phyloP scores from a whole-genome alignment of 495 filamentous ascomycete species.

The Amniculicola lignicola region DNA sequence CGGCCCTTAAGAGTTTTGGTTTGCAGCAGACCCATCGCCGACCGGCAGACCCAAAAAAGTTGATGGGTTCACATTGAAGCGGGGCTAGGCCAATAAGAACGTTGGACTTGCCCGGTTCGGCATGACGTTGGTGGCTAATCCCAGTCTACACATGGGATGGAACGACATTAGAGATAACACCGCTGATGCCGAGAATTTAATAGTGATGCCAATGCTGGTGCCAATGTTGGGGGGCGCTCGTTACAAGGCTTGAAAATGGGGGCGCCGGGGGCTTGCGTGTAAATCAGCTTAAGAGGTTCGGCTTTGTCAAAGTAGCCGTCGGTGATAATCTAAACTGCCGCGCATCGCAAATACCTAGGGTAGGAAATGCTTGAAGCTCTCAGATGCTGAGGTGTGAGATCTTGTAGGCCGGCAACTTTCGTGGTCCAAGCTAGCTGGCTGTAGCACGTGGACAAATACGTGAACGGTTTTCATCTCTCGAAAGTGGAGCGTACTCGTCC shows the following conservation, averaged over 20 bases:
- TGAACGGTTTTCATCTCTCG: no score
- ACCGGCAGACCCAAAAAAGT: neutral
- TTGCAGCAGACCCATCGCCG: neutral
- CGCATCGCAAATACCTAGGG: neutral
- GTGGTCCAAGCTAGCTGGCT: no score
- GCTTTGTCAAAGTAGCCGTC: neutral
- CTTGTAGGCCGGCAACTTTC: no score
- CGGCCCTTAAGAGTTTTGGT: neutral
- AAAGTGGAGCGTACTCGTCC: no score
- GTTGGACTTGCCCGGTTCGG: neutral
- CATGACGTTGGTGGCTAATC: conserved; percentile 6
- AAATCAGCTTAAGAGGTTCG: neutral
- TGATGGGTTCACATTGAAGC: neutral
- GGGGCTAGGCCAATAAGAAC: conserved; percentile 15
- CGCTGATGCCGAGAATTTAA: conserved; percentile 5
- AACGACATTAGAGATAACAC: neutral
- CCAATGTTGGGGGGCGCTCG: conserved; percentile 21
- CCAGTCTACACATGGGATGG: neutral
- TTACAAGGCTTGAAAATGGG: neutral
- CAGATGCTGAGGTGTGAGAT: no score
- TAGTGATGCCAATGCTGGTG: conserved; percentile 5
- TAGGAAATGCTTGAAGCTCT: neutral
- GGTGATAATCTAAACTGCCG: neutral
- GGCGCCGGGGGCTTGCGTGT: neutral
- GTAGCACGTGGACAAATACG: no score